Percentiles rank a stretch among this genome's conserved stretches.
phyloP scores from a whole-genome alignment of 225 moss, liverwort and hornwort species.

The Pseudisothecium myosuroides region DNA sequence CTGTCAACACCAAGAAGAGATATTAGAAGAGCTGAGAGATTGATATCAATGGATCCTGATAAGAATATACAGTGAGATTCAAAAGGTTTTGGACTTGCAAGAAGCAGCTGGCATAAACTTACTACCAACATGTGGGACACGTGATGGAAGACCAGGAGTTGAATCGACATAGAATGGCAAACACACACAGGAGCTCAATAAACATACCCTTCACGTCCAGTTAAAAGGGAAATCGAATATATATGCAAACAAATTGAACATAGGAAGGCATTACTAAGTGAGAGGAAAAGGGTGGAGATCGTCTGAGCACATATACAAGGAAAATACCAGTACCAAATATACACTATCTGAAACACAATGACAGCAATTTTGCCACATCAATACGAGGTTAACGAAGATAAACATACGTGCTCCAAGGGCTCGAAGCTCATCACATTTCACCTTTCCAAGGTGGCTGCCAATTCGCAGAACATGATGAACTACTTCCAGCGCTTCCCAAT shows the following conservation, averaged over 20 bases:
- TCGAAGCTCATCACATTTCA: conserved; percentile 90
- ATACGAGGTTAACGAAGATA: not conserved
- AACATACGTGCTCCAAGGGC: conserved; percentile 78
- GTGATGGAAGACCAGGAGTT: not conserved
- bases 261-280: not conserved
- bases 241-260: not conserved
- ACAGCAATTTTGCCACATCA: not conserved
- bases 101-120: not conserved
- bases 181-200: not conserved
- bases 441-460: conserved; percentile 59
- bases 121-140: not conserved
- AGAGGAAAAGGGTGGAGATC: not conserved
- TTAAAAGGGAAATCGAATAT: not conserved
- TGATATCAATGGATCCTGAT: not conserved
- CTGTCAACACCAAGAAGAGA: conserved; percentile 23
- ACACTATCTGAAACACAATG: not conserved
- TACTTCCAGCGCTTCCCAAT: conserved; percentile 89
- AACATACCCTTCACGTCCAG: not conserved
- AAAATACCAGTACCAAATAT: not conserved
- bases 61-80: not conserved
- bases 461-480: conserved; percentile 71
- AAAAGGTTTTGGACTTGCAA: not conserved
- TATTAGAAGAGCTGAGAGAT: not conserved
- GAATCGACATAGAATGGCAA: not conserved
- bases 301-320: not conserved